Evolutionary conservation across 768 basidiomycete genomes (phyloP), one percentile per base, ranked within the genome.

Genomic region (Naganishia kalamii): DNA sequence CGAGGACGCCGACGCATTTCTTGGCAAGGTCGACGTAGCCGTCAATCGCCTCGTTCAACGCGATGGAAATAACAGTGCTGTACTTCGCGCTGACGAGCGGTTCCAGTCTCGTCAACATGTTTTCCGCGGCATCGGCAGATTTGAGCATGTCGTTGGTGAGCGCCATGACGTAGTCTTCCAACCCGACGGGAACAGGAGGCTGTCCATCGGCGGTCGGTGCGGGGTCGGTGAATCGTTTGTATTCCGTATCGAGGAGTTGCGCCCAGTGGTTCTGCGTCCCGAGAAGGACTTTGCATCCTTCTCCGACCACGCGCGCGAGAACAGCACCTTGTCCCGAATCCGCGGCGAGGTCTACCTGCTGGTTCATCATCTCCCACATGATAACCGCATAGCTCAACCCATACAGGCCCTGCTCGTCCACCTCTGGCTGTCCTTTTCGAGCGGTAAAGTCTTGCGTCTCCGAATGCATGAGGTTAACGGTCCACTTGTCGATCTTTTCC

Each of bases 11-110:
- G 23, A 89, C 92, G 81, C 93, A 98, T 76, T 90, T 90, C 82
- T 98, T 98, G 60, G 93, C 93, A 41, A 98, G 91, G 78, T 99
- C 96, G 68, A 98, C 84, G 78, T 93, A 98, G 3, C 96, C 96
- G 75, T 99, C 94, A 70, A 98, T 97, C 35, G 93, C 92, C 69
- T 94, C 89, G 80, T 96, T 97, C 59, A 98, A 81, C 47, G 86
- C 84, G 72, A 92, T 90, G 70, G 84, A 86, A 72, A 98, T 94
- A 5, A 84, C 82, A 15, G 80, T 82, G 47, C 87, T 83, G 78
- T 98, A 98, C 80, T 97, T 98, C 73, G 89, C 87, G 10, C 89
- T 91, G 4, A 98, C 93, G 51, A 97, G 84, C 1, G 88, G 86
- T 79, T 98, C 94, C 27, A 98, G 80, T 30, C 94, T 86, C 11